Conservation (phyloP, 148 eudicot species). For the Polygonum maritimum region DNA sequence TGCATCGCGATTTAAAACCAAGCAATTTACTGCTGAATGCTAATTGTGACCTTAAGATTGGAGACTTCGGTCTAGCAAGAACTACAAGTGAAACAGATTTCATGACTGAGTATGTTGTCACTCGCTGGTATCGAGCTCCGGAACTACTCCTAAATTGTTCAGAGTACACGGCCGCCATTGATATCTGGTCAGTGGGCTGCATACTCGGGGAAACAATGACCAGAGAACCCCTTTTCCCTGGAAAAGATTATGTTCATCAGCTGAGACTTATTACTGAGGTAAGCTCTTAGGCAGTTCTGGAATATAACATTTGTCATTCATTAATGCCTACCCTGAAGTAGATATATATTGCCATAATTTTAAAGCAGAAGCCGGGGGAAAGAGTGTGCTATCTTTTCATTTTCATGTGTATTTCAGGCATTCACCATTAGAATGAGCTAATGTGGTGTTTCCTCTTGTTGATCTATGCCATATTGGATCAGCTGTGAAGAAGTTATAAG, state of each 20-base stretch:
- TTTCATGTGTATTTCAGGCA: too few species aligned
- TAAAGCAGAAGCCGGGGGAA: too few species aligned
- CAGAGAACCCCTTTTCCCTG: slow-evolving; percentile 63
- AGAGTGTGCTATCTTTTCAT: too few species aligned
- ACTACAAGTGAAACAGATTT: slow-evolving; percentile 41
- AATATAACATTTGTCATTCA: too few species aligned
- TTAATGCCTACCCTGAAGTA: too few species aligned
- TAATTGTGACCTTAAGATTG: slow-evolving; percentile 14
- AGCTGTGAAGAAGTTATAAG: too few species aligned
- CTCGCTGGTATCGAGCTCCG: slow-evolving; percentile 15
- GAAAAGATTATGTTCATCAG: slow-evolving; percentile 73
- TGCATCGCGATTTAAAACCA: slow-evolving; percentile 28
- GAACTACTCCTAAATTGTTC: slow-evolving; percentile 45
- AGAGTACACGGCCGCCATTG: slow-evolving; percentile 42
- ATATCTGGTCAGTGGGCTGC: slow-evolving; percentile 53
- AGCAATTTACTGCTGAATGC: slow-evolving; percentile 6
- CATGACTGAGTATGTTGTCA: slow-evolving; percentile 25
- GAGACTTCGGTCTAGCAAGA: slow-evolving; percentile 46
- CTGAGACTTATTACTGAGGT: slow-evolving; percentile 78
- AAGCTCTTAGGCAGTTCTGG: neutral
- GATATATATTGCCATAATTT: too few species aligned
- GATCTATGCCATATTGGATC: too few species aligned
- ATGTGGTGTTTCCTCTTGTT: too few species aligned
- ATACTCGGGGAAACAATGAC: slow-evolving; percentile 65
- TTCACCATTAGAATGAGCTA: too few species aligned